Percentiles rank a stretch among this genome's conserved stretches.
phyloP scores from a whole-genome alignment of 2,329 filamentous ascomycete species.

The Paecilomyces sp. region DNA sequence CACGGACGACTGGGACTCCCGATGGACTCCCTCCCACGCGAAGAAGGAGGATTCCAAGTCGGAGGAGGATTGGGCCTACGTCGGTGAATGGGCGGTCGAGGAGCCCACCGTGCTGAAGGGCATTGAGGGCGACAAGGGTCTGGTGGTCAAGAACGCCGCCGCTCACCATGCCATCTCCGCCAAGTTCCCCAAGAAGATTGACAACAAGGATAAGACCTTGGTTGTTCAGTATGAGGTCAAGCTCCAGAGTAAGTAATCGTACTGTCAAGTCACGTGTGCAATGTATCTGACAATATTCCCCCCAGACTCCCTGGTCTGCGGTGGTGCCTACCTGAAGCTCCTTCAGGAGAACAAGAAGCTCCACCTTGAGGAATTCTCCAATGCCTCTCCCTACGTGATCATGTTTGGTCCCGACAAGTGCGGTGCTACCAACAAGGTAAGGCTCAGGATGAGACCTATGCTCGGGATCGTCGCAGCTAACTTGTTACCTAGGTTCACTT shows the following conservation, averaged over 20 bases:
- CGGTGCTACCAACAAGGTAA: constrained; percentile 95
- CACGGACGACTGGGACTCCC: constrained; percentile 86
- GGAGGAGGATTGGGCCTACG: constrained; percentile 91
- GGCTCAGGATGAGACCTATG: constrained; percentile 25
- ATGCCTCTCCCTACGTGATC: constrained; percentile 95
- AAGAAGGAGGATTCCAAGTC: constrained; percentile 86
- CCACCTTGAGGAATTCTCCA: constrained; percentile 95
- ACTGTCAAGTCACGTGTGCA: not conserved
- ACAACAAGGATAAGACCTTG: constrained; percentile 94
- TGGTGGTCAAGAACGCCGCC: constrained; percentile 95
- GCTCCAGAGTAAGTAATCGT: constrained; percentile 71
- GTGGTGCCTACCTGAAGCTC: constrained; percentile 98
- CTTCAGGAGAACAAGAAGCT: constrained; percentile 96
- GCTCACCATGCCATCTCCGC: constrained; percentile 99
- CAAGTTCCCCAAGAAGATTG: constrained; percentile 93
- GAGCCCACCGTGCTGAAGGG: constrained; percentile 87
- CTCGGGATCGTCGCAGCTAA: not conserved
- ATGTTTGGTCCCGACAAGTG: constrained; percentile 99
- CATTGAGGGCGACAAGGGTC: constrained; percentile 89
- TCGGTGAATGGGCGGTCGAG: constrained; percentile 94
- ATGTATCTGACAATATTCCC: constrained; percentile 23
- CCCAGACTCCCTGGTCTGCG: constrained; percentile 84
- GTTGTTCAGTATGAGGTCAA: constrained; percentile 99
- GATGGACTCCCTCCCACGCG: constrained; percentile 92
- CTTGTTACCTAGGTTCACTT: constrained; percentile 57